Conservation (phyloP, 441 rosid species). For the Manihot esculenta region DNA sequence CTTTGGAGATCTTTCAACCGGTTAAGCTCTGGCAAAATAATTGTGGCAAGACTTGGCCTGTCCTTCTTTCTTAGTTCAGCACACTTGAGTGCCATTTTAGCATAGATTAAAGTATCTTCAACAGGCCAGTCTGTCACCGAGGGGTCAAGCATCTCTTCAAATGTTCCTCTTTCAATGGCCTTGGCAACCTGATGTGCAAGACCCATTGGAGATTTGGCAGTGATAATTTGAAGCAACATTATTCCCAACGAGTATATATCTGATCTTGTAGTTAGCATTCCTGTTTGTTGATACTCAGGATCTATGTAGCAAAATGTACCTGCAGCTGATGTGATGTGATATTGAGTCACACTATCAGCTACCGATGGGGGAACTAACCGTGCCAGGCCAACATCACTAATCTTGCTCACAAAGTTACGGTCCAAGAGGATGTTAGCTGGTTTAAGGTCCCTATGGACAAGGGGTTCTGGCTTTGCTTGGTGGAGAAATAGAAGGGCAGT, state of each 20-base stretch:
- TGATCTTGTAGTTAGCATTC: constrained; percentile 14
- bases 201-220: constrained; percentile 18
- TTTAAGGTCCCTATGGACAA: constrained; percentile 16
- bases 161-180: constrained; percentile 13
- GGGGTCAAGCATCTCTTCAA: constrained; percentile 13
- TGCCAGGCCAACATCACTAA: constrained; percentile 19
- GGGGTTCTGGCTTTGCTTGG: constrained; percentile 20
- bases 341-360: constrained; percentile 13
- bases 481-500: constrained; percentile 16
- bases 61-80: constrained; percentile 20
- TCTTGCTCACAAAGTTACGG: constrained; percentile 16
- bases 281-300: constrained; percentile 20
- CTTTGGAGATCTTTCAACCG: constrained; percentile 15
- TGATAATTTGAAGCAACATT: constrained; percentile 15
- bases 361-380: constrained; percentile 19
- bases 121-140: constrained; percentile 14
- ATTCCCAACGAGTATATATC: constrained; percentile 21
- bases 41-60: constrained; percentile 11
- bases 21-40: constrained; percentile 12
- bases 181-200: constrained; percentile 13
- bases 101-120: constrained; percentile 7
- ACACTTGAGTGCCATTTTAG: constrained; percentile 14
- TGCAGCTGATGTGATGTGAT: constrained; percentile 20
- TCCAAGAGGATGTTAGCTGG: constrained; percentile 20
- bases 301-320: constrained; percentile 20